Evolutionary conservation across 2,329 filamentous ascomycete genomes (phyloP).

Genomic region (Sporothrix inflata): DNA sequence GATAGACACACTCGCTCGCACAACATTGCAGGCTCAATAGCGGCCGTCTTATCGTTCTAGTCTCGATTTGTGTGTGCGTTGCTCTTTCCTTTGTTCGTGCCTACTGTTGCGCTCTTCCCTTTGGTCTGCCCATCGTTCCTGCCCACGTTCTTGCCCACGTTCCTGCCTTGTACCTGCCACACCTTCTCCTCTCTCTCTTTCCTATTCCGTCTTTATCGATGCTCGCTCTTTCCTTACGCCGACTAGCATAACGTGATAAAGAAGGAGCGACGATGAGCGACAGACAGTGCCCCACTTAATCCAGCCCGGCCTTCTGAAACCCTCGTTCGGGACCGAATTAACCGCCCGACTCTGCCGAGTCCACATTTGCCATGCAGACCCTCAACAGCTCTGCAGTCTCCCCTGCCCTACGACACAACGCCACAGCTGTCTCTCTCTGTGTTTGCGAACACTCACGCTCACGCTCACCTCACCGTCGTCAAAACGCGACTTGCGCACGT

Average conservation of each 20-base stretch:
- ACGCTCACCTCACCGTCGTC: not conserved
- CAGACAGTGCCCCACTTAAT: not conserved
- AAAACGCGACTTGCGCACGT: not conserved
- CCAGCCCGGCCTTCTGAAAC: slow-evolving; percentile 17
- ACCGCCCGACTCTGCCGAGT: slow-evolving; percentile 19
- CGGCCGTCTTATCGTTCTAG: not conserved
- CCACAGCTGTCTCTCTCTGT: slow-evolving; percentile 1
- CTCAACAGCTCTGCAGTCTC: not conserved
- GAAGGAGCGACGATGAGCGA: not conserved
- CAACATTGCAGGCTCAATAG: not conserved
- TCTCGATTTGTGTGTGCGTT: not conserved
- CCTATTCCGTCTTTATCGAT: not conserved
- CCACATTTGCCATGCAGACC: not conserved
- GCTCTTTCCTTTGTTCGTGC: not conserved
- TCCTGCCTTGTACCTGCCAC: not conserved
- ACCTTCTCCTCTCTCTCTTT: not conserved
- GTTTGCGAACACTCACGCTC: not conserved
- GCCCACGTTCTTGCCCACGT: not conserved
- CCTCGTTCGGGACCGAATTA: slow-evolving; percentile 32
- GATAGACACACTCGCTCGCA: no score
- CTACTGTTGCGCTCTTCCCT: not conserved
- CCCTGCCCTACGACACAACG: not conserved
- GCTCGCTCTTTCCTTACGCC: not conserved
- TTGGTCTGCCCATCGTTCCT: not conserved
- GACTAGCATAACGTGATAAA: not conserved